Evolutionary conservation across 441 rosid genomes (phyloP).

Genomic region (Populus hybrid): DNA sequence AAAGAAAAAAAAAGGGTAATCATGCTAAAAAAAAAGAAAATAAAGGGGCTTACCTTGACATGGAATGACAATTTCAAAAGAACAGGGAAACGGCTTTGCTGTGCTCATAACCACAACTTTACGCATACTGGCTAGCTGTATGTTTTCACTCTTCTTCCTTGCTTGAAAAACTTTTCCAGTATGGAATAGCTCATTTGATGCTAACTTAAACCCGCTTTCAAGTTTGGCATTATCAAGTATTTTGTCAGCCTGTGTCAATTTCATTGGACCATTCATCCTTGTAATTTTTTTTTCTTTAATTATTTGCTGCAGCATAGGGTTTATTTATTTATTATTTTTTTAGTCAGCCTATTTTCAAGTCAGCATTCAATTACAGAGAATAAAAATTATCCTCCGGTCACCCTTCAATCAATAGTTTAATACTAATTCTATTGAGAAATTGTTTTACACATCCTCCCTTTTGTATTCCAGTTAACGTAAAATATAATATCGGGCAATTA

Average conservation of each 20-base stretch:
- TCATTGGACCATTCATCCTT: slow-evolving; percentile 6
- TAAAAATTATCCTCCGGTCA: no score
- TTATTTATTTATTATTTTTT: no score
- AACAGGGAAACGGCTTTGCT: slow-evolving; percentile 13
- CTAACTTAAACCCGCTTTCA: slow-evolving; percentile 5
- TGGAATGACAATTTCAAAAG: slow-evolving; percentile 7
- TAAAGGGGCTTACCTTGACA: slow-evolving; percentile 2
- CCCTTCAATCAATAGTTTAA: no score
- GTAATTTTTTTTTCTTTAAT: neutral
- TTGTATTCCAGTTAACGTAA: no score
- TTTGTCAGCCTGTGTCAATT: neutral
- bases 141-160: neutral
- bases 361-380: no score
- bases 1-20: neutral
- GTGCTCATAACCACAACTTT: slow-evolving; percentile 14
- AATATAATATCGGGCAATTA: no score
- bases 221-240: slow-evolving; percentile 5
- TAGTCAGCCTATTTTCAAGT: no score
- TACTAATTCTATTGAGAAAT: no score
- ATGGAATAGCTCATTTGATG: slow-evolving; percentile 5
- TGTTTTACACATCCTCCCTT: no score
- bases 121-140: slow-evolving; percentile 2
- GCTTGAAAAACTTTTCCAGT: slow-evolving; percentile 4
- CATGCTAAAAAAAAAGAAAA: neutral
- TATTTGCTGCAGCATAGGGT: neutral